Conservation (phyloP, 768 basidiomycete genomes). For the Lentinula guzmanii region DNA sequence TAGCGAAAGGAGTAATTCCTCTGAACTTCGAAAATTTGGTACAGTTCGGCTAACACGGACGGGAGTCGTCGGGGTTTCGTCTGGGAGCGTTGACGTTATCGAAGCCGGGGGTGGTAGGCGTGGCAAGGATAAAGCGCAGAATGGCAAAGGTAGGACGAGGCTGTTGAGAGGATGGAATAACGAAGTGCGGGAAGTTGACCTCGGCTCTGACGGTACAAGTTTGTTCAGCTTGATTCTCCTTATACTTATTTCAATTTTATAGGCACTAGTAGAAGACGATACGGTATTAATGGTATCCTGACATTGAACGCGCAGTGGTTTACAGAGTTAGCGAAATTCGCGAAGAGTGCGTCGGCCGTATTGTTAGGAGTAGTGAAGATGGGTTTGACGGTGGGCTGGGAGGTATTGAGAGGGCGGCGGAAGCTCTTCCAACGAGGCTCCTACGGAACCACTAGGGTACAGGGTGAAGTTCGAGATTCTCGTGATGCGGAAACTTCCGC, state of each 20-base stretch:
- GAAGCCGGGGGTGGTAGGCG: conserved; percentile 8
- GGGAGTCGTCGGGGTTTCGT: conserved; percentile 26
- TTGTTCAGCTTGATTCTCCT: conserved; percentile 17
- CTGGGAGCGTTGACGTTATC: conserved; percentile 14
- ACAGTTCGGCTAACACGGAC: conserved; percentile 32
- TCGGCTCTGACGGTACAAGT: conserved; percentile 32
- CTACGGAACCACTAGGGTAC: not conserved
- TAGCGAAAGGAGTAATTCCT: too few species aligned
- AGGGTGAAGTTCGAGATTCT: not conserved
- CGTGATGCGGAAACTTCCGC: conserved; percentile 20
- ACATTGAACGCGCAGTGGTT: conserved; percentile 4
- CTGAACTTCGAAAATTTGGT: conserved; percentile 13
- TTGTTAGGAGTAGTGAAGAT: not conserved
- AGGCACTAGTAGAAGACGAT: conserved; percentile 11
- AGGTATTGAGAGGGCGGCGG: conserved; percentile 12
- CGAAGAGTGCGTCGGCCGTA: not conserved
- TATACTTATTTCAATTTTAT: conserved; percentile 1
- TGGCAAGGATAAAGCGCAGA: conserved; percentile 11
- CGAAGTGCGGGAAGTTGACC: conserved; percentile 41
- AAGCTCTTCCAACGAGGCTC: not conserved
- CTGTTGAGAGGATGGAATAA: conserved; percentile 35
- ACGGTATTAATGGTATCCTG: conserved; percentile 5
- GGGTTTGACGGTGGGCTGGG: conserved; percentile 9
- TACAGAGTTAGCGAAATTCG: not conserved
- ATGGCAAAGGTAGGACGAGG: conserved; percentile 12